phyloP scores from a whole-genome alignment of 805 yeast genomes.

The Maudiozyma turicensis region DNA sequence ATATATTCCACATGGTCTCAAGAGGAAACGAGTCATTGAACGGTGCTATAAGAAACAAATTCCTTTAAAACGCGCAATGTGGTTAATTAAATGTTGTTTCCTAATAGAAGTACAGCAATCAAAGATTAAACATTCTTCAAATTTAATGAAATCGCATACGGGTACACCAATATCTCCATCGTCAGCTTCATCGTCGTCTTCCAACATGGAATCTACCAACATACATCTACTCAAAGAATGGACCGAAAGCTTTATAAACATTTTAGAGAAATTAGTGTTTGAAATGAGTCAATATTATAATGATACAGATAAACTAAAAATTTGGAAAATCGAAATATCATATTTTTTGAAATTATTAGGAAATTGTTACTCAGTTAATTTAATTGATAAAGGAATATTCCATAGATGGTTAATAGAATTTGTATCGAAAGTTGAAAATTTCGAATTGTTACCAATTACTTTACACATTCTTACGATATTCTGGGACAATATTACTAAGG shows the following conservation, averaged over 20 bases:
- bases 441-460: slow-evolving; percentile 36
- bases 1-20: slow-evolving; percentile 84
- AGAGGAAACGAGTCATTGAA: slow-evolving; percentile 64
- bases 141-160: slow-evolving; percentile 4
- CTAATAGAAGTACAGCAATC: slow-evolving; percentile 49
- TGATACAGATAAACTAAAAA: slow-evolving; percentile 20
- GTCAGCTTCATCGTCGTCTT: neutral
- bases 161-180: neutral
- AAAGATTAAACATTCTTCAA: neutral
- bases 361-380: slow-evolving; percentile 56
- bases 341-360: slow-evolving; percentile 54
- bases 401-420: slow-evolving; percentile 54
- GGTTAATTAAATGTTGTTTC: slow-evolving; percentile 85
- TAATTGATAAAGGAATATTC: slow-evolving; percentile 54
- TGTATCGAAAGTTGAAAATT: slow-evolving; percentile 33
- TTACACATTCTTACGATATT: slow-evolving; percentile 51
- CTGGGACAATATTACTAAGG: slow-evolving; percentile 55
- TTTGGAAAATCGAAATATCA: slow-evolving; percentile 41
- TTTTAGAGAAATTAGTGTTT: slow-evolving; percentile 27
- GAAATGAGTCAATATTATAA: slow-evolving; percentile 26
- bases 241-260: slow-evolving; percentile 74
- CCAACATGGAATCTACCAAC: slow-evolving; percentile 7
- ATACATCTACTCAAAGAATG: slow-evolving; percentile 75
- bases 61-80: slow-evolving; percentile 74
- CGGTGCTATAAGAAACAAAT: slow-evolving; percentile 57